Evolutionary conservation across 139 green algal species (phyloP).

Genomic region (Zygnema cylindricum): DNA sequence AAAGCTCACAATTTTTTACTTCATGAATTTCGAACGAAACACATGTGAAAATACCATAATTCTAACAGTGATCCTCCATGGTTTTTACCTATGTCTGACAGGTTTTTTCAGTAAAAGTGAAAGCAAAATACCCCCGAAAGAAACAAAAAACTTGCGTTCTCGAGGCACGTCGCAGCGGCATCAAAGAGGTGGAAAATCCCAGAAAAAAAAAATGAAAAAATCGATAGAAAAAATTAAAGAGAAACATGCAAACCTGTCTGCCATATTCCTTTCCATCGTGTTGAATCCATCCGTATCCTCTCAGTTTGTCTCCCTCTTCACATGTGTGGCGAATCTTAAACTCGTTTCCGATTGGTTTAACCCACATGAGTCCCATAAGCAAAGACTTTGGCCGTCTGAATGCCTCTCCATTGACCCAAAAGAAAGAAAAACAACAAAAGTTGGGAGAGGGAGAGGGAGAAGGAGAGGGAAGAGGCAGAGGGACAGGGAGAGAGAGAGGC

Average conservation of each 20-base stretch:
- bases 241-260: constrained; percentile 64
- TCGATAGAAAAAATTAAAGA: too few species aligned
- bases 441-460: constrained; percentile 7
- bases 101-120: too few species aligned
- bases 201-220: too few species aligned
- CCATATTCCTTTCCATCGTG: constrained; percentile 87
- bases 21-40: too few species aligned
- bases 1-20: too few species aligned
- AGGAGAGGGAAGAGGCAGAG: background rate
- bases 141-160: too few species aligned
- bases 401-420: background rate
- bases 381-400: constrained; percentile 72
- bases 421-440: background rate
- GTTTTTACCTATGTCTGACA: too few species aligned
- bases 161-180: too few species aligned
- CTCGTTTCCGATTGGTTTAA: constrained; percentile 58
- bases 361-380: constrained; percentile 86
- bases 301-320: constrained; percentile 64
- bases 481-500: background rate
- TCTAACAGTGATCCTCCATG: too few species aligned
- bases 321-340: constrained; percentile 73
- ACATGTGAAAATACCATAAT: too few species aligned
- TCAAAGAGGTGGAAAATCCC: too few species aligned
- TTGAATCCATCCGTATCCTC: constrained; percentile 57
- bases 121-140: too few species aligned